These are phyloP conservation scores for Plasmodium yoelii DNA, from an alignment of 169 alveolate species.

Conservation along the genomic window DNA sequence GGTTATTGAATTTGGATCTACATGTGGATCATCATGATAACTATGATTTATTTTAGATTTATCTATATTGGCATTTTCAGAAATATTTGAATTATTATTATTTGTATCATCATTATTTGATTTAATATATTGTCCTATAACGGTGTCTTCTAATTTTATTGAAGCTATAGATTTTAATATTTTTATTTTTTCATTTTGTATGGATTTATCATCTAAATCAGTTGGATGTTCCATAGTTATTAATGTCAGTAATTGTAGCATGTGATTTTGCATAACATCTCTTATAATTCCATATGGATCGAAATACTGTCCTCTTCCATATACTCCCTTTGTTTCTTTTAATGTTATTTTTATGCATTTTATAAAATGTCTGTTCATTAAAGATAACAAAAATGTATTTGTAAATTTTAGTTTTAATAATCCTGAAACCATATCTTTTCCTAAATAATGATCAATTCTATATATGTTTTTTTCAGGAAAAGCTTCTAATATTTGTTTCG, in stretches of 20 bases:
- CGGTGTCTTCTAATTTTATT: conserved; percentile 77
- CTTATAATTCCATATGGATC: conserved; percentile 83
- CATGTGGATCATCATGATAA: conserved; percentile 79
- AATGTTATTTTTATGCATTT: conserved; percentile 79
- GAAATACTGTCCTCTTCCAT: conserved; percentile 84
- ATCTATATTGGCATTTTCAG: conserved; percentile 23
- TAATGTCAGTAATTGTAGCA: conserved; percentile 81
- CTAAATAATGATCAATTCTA: conserved; percentile 85
- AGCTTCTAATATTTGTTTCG: conserved; percentile 75
- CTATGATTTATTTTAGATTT: conserved; percentile 43
- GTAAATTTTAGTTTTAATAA: conserved; percentile 80
- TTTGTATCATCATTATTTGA: conserved; percentile 71
- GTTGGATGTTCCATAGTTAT: conserved; percentile 84
- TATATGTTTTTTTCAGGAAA: conserved; percentile 77
- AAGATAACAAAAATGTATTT: conserved; percentile 77
- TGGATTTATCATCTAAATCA: conserved; percentile 77
- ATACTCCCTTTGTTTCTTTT: conserved; percentile 76
- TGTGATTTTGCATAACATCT: conserved; percentile 85
- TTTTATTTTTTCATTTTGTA: conserved; percentile 82
- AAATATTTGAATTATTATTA: not conserved
- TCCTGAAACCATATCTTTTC: conserved; percentile 84
- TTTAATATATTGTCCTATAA: conserved; percentile 81
- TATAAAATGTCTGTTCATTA: conserved; percentile 79
- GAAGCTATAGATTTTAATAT: conserved; percentile 80
- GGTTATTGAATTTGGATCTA: conserved; percentile 78